Conservation (phyloP, 1,284 basidiomycete species). For the Stereum hirsutum region DNA sequence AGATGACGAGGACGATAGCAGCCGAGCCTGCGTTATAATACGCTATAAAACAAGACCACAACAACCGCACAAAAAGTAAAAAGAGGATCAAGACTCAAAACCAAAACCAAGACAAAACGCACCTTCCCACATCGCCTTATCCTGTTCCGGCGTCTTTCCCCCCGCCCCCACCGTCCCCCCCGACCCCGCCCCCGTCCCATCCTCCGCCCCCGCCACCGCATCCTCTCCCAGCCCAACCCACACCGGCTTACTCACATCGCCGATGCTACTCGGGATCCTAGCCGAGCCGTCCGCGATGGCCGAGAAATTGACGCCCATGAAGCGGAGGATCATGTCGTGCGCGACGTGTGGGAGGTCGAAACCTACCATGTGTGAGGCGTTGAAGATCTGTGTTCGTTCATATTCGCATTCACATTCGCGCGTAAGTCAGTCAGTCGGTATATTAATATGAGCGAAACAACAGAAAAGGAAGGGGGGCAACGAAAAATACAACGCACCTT, state of each 20-base stretch:
- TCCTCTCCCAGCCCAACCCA: conserved; percentile 41
- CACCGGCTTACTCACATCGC: conserved; percentile 52
- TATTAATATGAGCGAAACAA: neutral
- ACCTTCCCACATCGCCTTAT: conserved; percentile 85
- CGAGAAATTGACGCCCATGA: conserved; percentile 86
- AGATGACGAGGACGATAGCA: conserved; percentile 71
- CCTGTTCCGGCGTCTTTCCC: conserved; percentile 57
- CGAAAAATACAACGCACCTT: conserved; percentile 40
- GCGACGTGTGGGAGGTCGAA: conserved; percentile 84
- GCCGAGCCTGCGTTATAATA: conserved; percentile 92
- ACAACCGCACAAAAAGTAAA: too few relatives aligned
- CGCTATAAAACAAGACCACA: conserved; percentile 34
- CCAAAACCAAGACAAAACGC: conserved; percentile 13
- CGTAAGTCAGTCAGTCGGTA: conserved; percentile 1
- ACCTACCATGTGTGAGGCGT: conserved; percentile 92
- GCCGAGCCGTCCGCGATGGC: conserved; percentile 70
- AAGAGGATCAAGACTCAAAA: too few relatives aligned
- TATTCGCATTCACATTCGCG: too few relatives aligned
- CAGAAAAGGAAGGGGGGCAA: neutral
- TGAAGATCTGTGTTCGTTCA: conserved; percentile 80
- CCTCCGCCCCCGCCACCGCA: conserved; percentile 26
- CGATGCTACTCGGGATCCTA: conserved; percentile 68
- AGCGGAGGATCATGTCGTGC: conserved; percentile 97
- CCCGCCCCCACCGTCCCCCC: conserved; percentile 24
- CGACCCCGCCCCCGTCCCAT: conserved; percentile 26